These are phyloP conservation scores for Barbatosphaeria neglecta DNA, from an alignment of 495 filamentous ascomycete genomes.

Conservation along the genomic window DNA sequence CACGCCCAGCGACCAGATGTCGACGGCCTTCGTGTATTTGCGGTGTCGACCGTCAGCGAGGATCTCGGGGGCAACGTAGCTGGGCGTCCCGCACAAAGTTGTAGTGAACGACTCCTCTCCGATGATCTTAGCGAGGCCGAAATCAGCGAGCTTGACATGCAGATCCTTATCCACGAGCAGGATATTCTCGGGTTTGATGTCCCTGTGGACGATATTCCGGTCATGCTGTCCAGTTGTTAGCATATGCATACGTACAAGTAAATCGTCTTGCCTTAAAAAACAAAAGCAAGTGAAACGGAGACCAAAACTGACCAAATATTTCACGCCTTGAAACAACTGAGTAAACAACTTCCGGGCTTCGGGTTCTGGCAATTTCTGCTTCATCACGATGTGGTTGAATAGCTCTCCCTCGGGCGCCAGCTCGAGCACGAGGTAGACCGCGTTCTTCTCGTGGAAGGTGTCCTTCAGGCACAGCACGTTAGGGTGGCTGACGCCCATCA, in stretches of 20 bases:
- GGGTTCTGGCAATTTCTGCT: slow-evolving; percentile 72
- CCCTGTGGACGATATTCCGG: slow-evolving; percentile 91
- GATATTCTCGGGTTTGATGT: slow-evolving; percentile 99
- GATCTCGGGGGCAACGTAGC: slow-evolving; percentile 94
- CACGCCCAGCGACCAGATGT: slow-evolving; percentile 94
- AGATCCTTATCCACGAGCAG: slow-evolving; percentile 73
- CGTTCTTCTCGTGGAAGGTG: slow-evolving; percentile 83
- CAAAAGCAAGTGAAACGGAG: neutral
- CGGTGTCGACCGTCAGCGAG: slow-evolving; percentile 64
- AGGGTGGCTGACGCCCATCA: slow-evolving; percentile 95
- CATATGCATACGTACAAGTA: too few species aligned
- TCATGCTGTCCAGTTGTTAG: slow-evolving; percentile 69
- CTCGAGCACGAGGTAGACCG: slow-evolving; percentile 86
- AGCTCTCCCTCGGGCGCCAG: slow-evolving; percentile 86
- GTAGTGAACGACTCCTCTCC: slow-evolving; percentile 98
- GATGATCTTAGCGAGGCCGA: slow-evolving; percentile 96
- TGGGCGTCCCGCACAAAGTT: slow-evolving; percentile 91
- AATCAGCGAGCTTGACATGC: slow-evolving; percentile 88
- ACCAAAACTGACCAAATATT: slow-evolving; percentile 67
- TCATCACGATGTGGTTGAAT: slow-evolving; percentile 86
- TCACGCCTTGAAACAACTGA: slow-evolving; percentile 87
- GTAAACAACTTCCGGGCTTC: slow-evolving; percentile 79
- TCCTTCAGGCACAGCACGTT: slow-evolving; percentile 91
- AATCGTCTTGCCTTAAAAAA: neutral
- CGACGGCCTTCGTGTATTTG: slow-evolving; percentile 88